phyloP scores from a whole-genome alignment of 2,329 filamentous ascomycete genomes.

The Coniochaeta ligniaria region DNA sequence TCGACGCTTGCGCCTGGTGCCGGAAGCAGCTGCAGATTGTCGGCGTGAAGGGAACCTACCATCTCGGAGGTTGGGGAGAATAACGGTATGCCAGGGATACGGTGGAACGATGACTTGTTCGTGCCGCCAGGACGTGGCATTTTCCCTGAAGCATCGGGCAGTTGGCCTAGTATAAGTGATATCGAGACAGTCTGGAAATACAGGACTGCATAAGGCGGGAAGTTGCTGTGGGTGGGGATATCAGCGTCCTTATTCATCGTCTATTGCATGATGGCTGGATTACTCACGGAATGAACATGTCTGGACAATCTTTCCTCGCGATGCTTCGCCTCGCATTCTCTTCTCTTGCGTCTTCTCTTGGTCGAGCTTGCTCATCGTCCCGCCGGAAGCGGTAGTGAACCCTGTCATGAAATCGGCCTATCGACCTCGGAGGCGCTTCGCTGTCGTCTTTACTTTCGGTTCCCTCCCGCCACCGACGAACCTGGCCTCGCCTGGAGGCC shows the following conservation, averaged over 20 bases:
- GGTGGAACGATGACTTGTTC: not conserved
- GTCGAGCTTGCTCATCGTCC: not conserved
- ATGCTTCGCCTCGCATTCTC: not conserved
- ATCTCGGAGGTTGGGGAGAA: not conserved
- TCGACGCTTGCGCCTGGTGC: not conserved
- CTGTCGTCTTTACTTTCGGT: not conserved
- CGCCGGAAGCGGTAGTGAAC: not conserved
- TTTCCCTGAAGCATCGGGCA: not conserved
- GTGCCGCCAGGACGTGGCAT: not conserved
- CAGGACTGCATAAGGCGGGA: not conserved
- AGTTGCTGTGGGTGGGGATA: not conserved
- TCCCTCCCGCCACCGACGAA: not conserved
- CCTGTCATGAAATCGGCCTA: not conserved
- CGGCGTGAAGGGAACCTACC: not conserved
- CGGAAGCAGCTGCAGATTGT: not conserved
- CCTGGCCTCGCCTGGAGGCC: not conserved
- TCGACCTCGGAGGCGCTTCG: not conserved
- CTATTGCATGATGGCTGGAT: not conserved
- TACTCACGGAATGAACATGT: not conserved
- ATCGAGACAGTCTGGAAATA: not conserved
- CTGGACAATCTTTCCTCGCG: not conserved
- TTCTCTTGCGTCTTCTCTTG: not conserved
- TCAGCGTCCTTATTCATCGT: not conserved
- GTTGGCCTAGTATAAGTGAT: not conserved
- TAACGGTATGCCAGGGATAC: not conserved